Conservation (phyloP, 2,329 filamentous ascomycete species). For the Ampelomyces quisqualis region DNA sequence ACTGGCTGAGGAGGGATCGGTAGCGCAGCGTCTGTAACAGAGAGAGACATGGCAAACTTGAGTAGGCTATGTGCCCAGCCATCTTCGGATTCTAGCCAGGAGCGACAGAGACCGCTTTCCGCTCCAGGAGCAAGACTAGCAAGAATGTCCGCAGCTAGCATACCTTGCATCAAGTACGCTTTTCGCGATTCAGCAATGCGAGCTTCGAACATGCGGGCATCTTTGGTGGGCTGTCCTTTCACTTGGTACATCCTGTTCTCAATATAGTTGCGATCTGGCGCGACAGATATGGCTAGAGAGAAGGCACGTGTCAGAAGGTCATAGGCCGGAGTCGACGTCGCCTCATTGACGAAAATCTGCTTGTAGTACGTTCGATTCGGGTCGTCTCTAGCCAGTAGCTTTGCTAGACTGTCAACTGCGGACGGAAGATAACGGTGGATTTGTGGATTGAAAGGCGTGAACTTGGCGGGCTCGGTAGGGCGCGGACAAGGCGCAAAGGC, state of each 20-base stretch:
- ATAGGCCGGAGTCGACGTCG: slow-evolving; percentile 62
- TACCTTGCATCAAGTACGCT: slow-evolving; percentile 85
- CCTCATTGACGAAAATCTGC: slow-evolving; percentile 74
- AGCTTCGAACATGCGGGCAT: slow-evolving; percentile 47
- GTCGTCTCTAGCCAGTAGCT: slow-evolving; percentile 87
- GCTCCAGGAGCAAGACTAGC: slow-evolving; percentile 69
- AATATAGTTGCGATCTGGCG: slow-evolving; percentile 67
- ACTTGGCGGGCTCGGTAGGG: slow-evolving; percentile 66
- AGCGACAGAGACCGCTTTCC: slow-evolving; percentile 70
- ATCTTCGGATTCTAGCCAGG: slow-evolving; percentile 81
- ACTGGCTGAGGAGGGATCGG: slow-evolving; percentile 27
- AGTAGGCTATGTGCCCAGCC: slow-evolving; percentile 81
- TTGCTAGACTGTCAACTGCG: slow-evolving; percentile 86
- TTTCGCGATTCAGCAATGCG: slow-evolving; percentile 79
- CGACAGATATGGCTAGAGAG: slow-evolving; percentile 77
- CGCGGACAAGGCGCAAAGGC: slow-evolving; percentile 81
- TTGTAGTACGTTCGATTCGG: slow-evolving; percentile 86
- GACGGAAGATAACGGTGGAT: slow-evolving; percentile 86
- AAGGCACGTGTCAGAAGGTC: slow-evolving; percentile 87
- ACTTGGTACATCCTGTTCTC: slow-evolving; percentile 48
- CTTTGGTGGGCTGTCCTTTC: slow-evolving; percentile 49
- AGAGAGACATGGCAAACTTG: slow-evolving; percentile 69
- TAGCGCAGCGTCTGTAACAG: slow-evolving; percentile 31
- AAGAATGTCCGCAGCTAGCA: slow-evolving; percentile 86
- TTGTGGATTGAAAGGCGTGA: slow-evolving; percentile 76